Evolutionary conservation across 2,329 filamentous ascomycete genomes (phyloP).

Genomic region (Ilyonectria destructans): DNA sequence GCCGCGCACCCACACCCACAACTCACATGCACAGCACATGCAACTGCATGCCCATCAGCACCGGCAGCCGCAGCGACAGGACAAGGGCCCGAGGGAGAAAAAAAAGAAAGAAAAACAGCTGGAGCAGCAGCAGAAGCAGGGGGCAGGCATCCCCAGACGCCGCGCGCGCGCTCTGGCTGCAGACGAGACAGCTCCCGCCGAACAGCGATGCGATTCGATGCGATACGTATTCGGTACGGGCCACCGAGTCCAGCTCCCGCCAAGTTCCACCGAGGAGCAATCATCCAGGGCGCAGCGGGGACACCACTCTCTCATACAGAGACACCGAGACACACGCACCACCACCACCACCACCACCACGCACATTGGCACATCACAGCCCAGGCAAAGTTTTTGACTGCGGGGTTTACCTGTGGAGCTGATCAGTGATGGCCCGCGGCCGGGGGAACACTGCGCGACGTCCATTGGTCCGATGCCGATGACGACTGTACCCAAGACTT

Average conservation of each 20-base stretch:
- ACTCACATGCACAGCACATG: conserved; percentile 34
- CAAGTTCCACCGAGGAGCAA: background rate
- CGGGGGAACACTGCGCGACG: conserved; percentile 40
- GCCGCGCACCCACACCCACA: conserved; percentile 22
- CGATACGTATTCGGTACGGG: conserved; percentile 2
- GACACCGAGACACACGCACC: background rate
- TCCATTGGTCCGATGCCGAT: conserved; percentile 47
- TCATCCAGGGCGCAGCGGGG: background rate
- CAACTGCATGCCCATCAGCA: conserved; percentile 21
- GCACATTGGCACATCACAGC: background rate
- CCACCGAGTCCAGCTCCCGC: background rate
- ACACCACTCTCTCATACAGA: background rate
- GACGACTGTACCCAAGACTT: conserved; percentile 32
- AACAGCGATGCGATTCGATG: conserved; percentile 15
- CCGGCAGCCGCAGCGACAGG: conserved; percentile 1
- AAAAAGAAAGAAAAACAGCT: background rate
- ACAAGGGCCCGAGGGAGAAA: background rate
- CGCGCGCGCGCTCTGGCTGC: conserved; percentile 9
- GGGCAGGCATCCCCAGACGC: conserved; percentile 25
- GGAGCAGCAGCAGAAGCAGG: conserved; percentile 9
- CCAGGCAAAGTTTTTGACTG: conserved; percentile 43
- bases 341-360: conserved; percentile 12
- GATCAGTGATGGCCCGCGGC: conserved; percentile 28
- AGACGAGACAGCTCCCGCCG: conserved; percentile 20
- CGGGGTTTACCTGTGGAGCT: conserved; percentile 44